Percentiles rank a stretch among this genome's conserved stretches.
phyloP scores from a whole-genome alignment of 2,329 filamentous ascomycete genomes.

The Furcasterigmium sp. region DNA sequence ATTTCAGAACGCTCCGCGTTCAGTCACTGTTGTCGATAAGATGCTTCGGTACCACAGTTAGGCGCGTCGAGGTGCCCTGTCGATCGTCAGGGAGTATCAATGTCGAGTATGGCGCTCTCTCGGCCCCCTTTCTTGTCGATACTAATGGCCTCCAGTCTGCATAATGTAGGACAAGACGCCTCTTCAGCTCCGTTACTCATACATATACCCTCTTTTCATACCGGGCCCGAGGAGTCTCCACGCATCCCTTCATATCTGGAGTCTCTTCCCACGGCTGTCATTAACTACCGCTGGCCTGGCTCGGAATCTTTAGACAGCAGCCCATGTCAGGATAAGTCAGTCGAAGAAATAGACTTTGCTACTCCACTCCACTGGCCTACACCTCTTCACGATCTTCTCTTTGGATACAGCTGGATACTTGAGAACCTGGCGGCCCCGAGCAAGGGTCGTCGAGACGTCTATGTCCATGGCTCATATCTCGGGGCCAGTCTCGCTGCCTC shows the following conservation, averaged over 20 bases:
- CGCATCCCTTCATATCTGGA: constrained; percentile 35
- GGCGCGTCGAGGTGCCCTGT: constrained; percentile 39
- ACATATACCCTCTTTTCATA: constrained; percentile 47
- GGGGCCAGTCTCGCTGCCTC: constrained; percentile 52
- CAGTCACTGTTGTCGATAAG: constrained; percentile 3
- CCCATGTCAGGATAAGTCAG: constrained; percentile 4
- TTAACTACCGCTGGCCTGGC: constrained; percentile 55
- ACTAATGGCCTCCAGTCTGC: constrained; percentile 33
- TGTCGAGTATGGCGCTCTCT: constrained; percentile 41
- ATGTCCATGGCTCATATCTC: constrained; percentile 52
- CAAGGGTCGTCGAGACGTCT: constrained; percentile 29
- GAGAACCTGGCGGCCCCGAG: constrained; percentile 33
- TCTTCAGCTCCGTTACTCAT: constrained; percentile 42
- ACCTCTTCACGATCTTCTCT: constrained; percentile 50
- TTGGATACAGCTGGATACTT: constrained; percentile 49
- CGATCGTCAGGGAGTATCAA: constrained; percentile 44
- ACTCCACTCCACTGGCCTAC: constrained; percentile 43
- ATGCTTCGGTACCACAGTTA: constrained; percentile 17
- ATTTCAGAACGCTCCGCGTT: background rate
- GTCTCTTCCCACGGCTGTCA: constrained; percentile 42
- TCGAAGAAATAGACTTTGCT: constrained; percentile 6
- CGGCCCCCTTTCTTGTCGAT: background rate
- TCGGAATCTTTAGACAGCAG: constrained; percentile 4
- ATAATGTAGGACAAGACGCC: constrained; percentile 35
- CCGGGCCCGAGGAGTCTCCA: constrained; percentile 15